Evolutionary conservation across 495 filamentous ascomycete species (phyloP).

Genomic region (Venustampulla echinocandica): DNA sequence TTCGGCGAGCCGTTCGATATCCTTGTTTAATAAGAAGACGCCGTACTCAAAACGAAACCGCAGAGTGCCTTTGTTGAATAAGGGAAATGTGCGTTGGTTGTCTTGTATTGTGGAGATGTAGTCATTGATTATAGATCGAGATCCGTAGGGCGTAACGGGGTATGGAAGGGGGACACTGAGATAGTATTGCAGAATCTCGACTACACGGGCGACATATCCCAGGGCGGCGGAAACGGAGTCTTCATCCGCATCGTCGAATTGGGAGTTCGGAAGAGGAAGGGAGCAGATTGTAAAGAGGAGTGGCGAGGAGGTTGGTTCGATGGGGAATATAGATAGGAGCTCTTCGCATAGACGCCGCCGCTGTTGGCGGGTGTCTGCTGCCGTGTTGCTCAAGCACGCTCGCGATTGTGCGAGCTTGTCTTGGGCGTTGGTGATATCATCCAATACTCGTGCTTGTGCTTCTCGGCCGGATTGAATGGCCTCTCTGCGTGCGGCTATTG

Average conservation of each 20-base stretch:
- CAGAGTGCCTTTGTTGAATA: conserved; percentile 67
- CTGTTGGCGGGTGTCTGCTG: conserved; percentile 64
- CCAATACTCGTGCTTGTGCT: conserved; percentile 47
- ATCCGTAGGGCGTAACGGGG: conserved; percentile 60
- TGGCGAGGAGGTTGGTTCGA: conserved; percentile 52
- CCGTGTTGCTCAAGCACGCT: conserved; percentile 44
- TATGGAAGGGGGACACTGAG: conserved; percentile 73
- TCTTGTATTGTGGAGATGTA: conserved; percentile 61
- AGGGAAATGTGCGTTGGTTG: conserved; percentile 61
- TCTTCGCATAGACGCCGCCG: conserved; percentile 81
- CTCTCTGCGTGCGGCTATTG: conserved; percentile 53
- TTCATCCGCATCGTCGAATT: conserved; percentile 52
- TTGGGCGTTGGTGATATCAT: conserved; percentile 46
- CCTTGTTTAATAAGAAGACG: conserved; percentile 87
- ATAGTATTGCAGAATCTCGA: conserved; percentile 74
- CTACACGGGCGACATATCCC: conserved; percentile 70
- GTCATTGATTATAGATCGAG: conserved; percentile 70
- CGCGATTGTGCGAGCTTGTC: conserved; percentile 49
- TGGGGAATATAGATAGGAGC: conserved; percentile 67
- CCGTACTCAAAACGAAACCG: conserved; percentile 89
- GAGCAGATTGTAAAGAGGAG: conserved; percentile 72
- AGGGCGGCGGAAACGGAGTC: conserved; percentile 71
- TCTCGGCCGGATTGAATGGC: conserved; percentile 57
- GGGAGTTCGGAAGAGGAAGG: conserved; percentile 68
- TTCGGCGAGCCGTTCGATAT: conserved; percentile 78